Conservation (phyloP, 768 basidiomycete species). For the Strobilomyces dryophilus region DNA sequence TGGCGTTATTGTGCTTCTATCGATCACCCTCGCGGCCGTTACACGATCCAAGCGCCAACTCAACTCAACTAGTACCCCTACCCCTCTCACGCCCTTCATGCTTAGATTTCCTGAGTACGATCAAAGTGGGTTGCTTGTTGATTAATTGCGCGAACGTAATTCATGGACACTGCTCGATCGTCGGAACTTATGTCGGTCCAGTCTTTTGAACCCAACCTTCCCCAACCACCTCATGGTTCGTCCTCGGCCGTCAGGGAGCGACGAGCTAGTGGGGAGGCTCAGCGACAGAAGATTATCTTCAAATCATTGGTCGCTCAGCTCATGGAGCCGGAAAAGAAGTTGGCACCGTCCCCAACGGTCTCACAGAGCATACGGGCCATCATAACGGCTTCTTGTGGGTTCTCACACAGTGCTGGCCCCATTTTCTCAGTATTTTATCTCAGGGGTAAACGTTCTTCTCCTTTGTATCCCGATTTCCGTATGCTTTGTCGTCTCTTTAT, state of each 20-base stretch:
- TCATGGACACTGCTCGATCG: too few relatives aligned
- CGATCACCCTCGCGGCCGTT: too few relatives aligned
- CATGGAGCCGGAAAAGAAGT: conserved; percentile 34
- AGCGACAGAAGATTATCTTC: conserved; percentile 7
- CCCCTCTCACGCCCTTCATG: not conserved
- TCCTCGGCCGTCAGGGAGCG: conserved; percentile 13
- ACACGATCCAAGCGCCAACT: too few relatives aligned
- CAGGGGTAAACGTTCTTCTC: conserved; percentile 70
- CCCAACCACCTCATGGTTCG: conserved; percentile 7
- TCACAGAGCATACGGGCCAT: conserved; percentile 50
- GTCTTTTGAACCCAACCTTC: not conserved
- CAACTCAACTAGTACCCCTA: too few relatives aligned
- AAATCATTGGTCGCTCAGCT: conserved; percentile 27
- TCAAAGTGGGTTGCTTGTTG: conserved; percentile 9
- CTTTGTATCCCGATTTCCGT: conserved; percentile 70
- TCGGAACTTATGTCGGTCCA: conserved; percentile 13
- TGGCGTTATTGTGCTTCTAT: too few relatives aligned
- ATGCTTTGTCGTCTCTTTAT: conserved; percentile 18
- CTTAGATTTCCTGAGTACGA: not conserved
- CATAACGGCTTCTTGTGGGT: conserved; percentile 53
- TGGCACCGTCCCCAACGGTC: conserved; percentile 42
- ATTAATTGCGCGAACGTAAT: not conserved
- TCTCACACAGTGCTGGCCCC: not conserved
- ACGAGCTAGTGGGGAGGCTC: not conserved
- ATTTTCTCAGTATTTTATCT: not conserved